Percentiles rank a stretch among this genome's conserved stretches.
Conservation (phyloP, 2,329 filamentous ascomycete species). For the Talaromyces funiculosus region DNA sequence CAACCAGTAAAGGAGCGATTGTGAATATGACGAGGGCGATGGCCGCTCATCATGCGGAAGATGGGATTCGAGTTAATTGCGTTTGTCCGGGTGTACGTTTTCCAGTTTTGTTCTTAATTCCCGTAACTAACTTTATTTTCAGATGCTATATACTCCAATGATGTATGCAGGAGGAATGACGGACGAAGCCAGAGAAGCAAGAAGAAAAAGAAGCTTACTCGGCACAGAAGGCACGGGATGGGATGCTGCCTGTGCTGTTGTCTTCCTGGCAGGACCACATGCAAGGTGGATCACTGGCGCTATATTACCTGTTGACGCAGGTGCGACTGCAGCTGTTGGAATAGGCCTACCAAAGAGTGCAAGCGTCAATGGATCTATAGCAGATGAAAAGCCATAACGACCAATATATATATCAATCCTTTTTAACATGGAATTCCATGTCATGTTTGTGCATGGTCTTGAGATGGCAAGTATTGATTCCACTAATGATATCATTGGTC, state of each 20-base stretch:
- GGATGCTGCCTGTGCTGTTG: conserved; percentile 49
- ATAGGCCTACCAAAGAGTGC: neutral
- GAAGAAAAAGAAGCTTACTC: conserved; percentile 47
- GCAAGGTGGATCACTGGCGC: conserved; percentile 50
- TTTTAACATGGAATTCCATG: no score
- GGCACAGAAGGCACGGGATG: conserved; percentile 51
- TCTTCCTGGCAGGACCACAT: conserved; percentile 49
- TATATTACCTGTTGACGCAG: conserved; percentile 46
- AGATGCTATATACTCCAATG: conserved; percentile 52
- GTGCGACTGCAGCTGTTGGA: conserved; percentile 28
- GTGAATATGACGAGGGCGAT: conserved; percentile 54
- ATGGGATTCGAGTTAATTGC: conserved; percentile 51
- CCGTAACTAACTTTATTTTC: neutral
- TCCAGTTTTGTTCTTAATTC: neutral
- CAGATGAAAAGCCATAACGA: neutral
- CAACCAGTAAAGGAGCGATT: conserved; percentile 50
- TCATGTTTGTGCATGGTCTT: no score
- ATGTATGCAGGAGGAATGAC: conserved; percentile 48
- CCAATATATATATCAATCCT: neutral
- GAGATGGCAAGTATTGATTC: no score
- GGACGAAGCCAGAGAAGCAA: conserved; percentile 44
- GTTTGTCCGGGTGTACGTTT: conserved; percentile 36
- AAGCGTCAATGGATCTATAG: neutral
- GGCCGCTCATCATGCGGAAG: conserved; percentile 49
- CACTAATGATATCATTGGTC: no score